Evolutionary conservation across 2,329 filamentous ascomycete species (phyloP).

Genomic region (Penicillium crustosum): DNA sequence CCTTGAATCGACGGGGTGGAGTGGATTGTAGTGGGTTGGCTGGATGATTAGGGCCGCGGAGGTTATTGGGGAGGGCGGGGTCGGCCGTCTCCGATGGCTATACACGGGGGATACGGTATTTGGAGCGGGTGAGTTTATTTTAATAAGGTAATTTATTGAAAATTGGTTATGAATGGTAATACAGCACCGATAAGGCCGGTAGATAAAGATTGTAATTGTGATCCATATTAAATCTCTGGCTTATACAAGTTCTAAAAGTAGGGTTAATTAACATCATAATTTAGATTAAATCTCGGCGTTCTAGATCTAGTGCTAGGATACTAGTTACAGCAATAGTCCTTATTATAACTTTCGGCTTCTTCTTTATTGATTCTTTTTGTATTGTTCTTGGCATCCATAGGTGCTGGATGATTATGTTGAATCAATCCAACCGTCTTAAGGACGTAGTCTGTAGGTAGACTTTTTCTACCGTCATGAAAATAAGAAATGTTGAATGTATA

Average conservation of each 20-base stretch:
- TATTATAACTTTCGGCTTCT: too few relatives aligned
- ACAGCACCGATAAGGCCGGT: slow-evolving; percentile 8
- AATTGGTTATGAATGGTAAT: slow-evolving; percentile 7
- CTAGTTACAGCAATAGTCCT: too few relatives aligned
- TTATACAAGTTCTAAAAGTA: too few relatives aligned
- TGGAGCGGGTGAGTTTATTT: background rate
- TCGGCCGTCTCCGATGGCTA: slow-evolving; percentile 30
- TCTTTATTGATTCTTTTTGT: background rate
- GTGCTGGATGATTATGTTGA: slow-evolving; percentile 11
- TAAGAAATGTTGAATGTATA: slow-evolving; percentile 36
- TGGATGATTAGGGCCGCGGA: background rate
- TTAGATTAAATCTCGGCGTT: too few relatives aligned
- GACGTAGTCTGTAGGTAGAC: background rate
- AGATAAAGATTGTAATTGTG: background rate
- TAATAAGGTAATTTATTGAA: background rate
- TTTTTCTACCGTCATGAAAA: slow-evolving; percentile 4
- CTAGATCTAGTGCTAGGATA: too few relatives aligned
- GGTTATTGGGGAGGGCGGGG: slow-evolving; percentile 8
- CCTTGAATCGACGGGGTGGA: background rate
- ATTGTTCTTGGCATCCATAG: background rate
- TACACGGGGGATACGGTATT: background rate
- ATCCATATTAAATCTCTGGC: too few relatives aligned
- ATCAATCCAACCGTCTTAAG: background rate
- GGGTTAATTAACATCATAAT: too few relatives aligned
- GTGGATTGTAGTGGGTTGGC: background rate